Evolutionary conservation across 208 protist species (phyloP), one percentile per base, ranked within the genome.

Genomic region (Herpetomonas tarakana): DNA sequence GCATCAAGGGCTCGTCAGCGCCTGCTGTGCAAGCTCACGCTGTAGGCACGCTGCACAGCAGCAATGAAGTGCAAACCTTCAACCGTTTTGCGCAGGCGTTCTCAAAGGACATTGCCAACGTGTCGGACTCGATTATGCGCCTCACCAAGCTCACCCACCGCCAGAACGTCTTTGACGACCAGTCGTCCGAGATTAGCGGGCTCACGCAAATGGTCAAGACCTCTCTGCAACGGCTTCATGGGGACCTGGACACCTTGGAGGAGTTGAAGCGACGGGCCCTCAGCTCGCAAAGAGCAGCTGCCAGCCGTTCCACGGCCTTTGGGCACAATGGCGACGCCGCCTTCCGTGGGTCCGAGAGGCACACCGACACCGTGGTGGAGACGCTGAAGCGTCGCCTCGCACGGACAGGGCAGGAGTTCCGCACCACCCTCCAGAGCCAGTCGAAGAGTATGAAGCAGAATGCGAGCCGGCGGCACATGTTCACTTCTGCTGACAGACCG

Each of bases 161-260:
- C 0, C 87, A 92, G 52, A 92, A 71, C 61, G 85, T 96, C 19
- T 96, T 96, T 81, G 86, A 96, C 35, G 91, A 96, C 60, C 86
- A 93, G 28, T 80, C 88, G 3, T 74, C 68, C 0, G 84, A 96
- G 52, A 80, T 96, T 46, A 84, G 75, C 56, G 68, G 62, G 12
- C 65, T 94, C 12, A 92, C 91, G 31, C 76, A 91, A 45, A 71
- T 90, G 54, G 81, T 94, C 2, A 94, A 94, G 56, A 67, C 71
- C 18, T 86, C 81, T 1, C 68, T 96, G 44, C 81, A 91, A 58
- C 72, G 75, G 11, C 84, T 96, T 44, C 83, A 96, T 45, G 77
- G 70, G 22, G 82, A 93, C 65, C 73, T 86, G 41, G 74, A 76
- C 12, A 88, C 82, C 11, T 66, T 96, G 47, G 83, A 89, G 49